These are phyloP conservation scores for Annona cherimola DNA, from an alignment of 164 flowering plant genomes.

Conservation along the genomic window DNA sequence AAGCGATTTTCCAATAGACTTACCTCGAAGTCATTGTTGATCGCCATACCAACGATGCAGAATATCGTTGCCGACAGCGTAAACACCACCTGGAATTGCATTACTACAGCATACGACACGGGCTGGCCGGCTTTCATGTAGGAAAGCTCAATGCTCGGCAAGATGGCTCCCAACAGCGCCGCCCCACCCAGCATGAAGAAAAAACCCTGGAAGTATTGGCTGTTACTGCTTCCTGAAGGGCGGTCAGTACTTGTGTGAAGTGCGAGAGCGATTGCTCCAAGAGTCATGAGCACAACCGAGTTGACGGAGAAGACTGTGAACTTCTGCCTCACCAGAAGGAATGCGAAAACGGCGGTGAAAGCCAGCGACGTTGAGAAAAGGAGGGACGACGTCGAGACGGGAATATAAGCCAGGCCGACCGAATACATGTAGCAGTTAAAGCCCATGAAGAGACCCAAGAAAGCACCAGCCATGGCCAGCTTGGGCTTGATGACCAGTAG, in stretches of 20 bases:
- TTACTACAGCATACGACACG: constrained; percentile 20
- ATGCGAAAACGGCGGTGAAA: constrained; percentile 30
- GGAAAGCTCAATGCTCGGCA: constrained; percentile 15
- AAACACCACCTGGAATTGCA: constrained; percentile 20
- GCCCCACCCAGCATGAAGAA: constrained; percentile 16
- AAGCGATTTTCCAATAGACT: neutral
- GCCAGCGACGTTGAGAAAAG: constrained; percentile 25
- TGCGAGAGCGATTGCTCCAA: constrained; percentile 21
- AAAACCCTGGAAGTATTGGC: constrained; percentile 24
- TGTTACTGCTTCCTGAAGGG: constrained; percentile 13
- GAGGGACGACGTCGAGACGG: constrained; percentile 23
- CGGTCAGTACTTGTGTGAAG: constrained; percentile 19
- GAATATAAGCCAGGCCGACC: constrained; percentile 17
- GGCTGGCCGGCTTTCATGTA: constrained; percentile 11
- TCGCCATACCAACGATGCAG: constrained; percentile 22
- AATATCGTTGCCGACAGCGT: constrained; percentile 17
- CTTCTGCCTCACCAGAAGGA: constrained; percentile 22
- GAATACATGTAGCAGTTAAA: constrained; percentile 18
- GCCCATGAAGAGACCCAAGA: constrained; percentile 19
- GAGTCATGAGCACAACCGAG: constrained; percentile 25
- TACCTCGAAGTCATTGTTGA: constrained; percentile 27
- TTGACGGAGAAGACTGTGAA: constrained; percentile 27
- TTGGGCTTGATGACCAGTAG: neutral
- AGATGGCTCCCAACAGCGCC: constrained; percentile 13
- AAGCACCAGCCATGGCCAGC: constrained; percentile 1